Base-by-base conservation (phyloP, 495 filamentous ascomycete species). In the Penicillium salamii region DNA sequence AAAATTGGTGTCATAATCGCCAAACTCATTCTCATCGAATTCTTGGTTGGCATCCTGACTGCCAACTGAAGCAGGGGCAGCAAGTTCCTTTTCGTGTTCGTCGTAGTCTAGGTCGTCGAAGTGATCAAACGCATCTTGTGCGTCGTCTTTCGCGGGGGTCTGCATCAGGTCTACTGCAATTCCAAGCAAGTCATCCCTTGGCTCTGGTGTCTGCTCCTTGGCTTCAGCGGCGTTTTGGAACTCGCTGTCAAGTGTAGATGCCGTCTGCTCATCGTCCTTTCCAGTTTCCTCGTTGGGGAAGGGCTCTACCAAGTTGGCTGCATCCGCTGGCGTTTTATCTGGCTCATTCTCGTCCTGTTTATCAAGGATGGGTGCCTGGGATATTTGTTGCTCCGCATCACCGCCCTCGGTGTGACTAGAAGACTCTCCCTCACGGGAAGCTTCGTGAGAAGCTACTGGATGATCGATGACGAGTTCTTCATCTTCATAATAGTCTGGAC, bases 161-260 rank as follows among this genome's bases (percentile, higher is more conserved):
- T 66, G 53, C 50, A 69, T 49, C n/a, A 66, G 19, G 24, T 71
- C 65, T 36, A 67, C 66, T 37, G 58, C 53, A 32, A 62, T 58
- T 41, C 51, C 66, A 42, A 72, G 54, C 23, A 68, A 45, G 46
- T 70, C 59, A 58, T 69, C 51, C 38, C 57, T 57, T 19, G 59
- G 57, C 11, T 65, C 57, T 20, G 56, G 53, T 12, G 57, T 50
- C 36, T 47, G 46, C 29, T 57, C 45, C 6, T 53, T 54, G 24
- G 29, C 51, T 7, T 29, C 42, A 33, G 51, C n/a, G 28, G 45
- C 23, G 18, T 55, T 49, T 19, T 52, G 38, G 5, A 46, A 40
- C 12, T 20, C 39, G 38, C 40, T 45, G 12, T 63, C 47, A 37
- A 59, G 42, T 1, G 48, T 53, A 1, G 53, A 41, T 17, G 59